Conservation (phyloP, 768 basidiomycete genomes). For the Termitomyces sp. region DNA sequence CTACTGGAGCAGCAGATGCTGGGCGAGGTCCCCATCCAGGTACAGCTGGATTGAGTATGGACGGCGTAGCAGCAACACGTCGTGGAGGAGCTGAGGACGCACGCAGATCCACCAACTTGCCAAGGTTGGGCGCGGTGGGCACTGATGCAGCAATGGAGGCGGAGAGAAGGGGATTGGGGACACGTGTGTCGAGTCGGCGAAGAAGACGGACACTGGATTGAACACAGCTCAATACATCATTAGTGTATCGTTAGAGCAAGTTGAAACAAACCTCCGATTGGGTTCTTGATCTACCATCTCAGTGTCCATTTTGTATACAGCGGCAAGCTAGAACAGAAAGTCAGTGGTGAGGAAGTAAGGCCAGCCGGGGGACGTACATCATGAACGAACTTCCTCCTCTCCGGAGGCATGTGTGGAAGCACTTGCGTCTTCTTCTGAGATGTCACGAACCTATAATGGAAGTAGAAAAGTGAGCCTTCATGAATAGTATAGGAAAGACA, state of each 20-base stretch:
- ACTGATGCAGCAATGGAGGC: slow-evolving; percentile 26
- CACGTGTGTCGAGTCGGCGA: slow-evolving; percentile 76
- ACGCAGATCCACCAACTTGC: slow-evolving; percentile 59
- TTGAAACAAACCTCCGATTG: slow-evolving; percentile 48
- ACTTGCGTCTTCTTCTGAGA: slow-evolving; percentile 69
- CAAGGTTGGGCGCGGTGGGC: slow-evolving; percentile 37
- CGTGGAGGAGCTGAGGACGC: slow-evolving; percentile 18
- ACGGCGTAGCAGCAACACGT: slow-evolving; percentile 13
- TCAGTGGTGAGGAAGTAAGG: not conserved
- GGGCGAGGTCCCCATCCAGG: slow-evolving; percentile 7
- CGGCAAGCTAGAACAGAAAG: slow-evolving; percentile 52
- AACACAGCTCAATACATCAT: not conserved
- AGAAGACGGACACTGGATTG: slow-evolving; percentile 64
- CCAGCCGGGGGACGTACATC: slow-evolving; percentile 43
- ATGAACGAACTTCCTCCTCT: slow-evolving; percentile 81
- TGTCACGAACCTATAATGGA: slow-evolving; percentile 51
- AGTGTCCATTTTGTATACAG: slow-evolving; percentile 77
- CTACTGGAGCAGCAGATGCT: not conserved
- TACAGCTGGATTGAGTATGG: slow-evolving; percentile 5
- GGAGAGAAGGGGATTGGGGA: slow-evolving; percentile 73
- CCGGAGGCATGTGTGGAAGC: slow-evolving; percentile 76
- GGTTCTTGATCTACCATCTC: slow-evolving; percentile 93
- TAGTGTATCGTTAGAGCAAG: not conserved
- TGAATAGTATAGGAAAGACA: slow-evolving; percentile 15
- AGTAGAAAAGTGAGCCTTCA: not conserved